A percentile compares a stretch with the other conserved stretches of the same genome.
Conservation (phyloP, 106 monocot genomes). For the Xerophyta viscosa region DNA sequence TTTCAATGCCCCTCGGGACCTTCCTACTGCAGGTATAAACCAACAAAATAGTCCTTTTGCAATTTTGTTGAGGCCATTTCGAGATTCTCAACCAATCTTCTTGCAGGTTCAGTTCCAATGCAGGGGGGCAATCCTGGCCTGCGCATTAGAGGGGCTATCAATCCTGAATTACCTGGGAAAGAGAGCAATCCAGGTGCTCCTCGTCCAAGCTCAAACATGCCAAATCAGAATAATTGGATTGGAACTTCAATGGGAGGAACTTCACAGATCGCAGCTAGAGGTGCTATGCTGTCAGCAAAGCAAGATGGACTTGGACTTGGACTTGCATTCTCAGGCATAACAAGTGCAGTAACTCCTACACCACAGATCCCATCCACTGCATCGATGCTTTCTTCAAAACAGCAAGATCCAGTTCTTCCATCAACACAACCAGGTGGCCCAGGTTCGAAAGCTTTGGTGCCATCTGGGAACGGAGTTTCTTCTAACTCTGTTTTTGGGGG, state of each 20-base stretch:
- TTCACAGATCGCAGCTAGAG: conserved; percentile 18
- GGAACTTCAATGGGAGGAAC: conserved; percentile 18
- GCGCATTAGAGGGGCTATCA: conserved; percentile 9
- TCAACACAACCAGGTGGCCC: conserved; percentile 28
- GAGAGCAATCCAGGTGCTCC: conserved; percentile 15
- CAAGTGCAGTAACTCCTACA: conserved; percentile 20
- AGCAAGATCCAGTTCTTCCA: conserved; percentile 13
- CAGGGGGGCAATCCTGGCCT: conserved; percentile 31
- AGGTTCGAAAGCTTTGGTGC: conserved; percentile 50
- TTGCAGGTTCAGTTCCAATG: conserved; percentile 24
- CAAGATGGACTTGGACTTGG: conserved; percentile 26
- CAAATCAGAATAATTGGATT: conserved; percentile 49
- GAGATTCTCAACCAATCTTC: too few species aligned
- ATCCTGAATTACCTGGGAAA: conserved; percentile 21
- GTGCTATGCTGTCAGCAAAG: conserved; percentile 1
- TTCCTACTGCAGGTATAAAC: conserved; percentile 38
- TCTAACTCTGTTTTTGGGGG: conserved; percentile 51
- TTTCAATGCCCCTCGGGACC: conserved; percentile 27
- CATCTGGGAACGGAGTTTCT: conserved; percentile 65
- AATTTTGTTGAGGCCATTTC: too few species aligned
- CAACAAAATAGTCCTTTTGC: too few species aligned
- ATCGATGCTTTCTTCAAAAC: conserved; percentile 19
- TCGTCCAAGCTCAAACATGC: conserved; percentile 21
- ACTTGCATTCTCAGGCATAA: conserved; percentile 16
- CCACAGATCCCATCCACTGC: conserved; percentile 22